These are phyloP conservation scores for Ascoidea rubescens DNA, from an alignment of 805 yeast species.

Conservation along the genomic window DNA sequence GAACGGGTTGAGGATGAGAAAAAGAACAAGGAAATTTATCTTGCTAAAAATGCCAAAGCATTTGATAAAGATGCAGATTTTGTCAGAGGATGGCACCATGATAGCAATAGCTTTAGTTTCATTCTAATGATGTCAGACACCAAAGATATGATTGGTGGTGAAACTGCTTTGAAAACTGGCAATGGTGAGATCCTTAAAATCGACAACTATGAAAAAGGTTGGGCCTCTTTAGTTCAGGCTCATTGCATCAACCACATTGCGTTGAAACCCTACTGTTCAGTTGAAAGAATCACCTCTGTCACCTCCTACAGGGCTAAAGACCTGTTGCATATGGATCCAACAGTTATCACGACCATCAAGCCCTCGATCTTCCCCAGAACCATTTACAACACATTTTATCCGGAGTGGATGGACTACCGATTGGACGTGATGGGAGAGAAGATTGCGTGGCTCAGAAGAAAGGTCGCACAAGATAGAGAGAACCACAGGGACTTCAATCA, in stretches of 20 bases:
- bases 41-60: neutral
- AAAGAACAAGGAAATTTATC: slow-evolving; percentile 11
- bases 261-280: slow-evolving; percentile 14
- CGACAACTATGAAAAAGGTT: slow-evolving; percentile 15
- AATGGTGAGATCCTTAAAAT: slow-evolving; percentile 13
- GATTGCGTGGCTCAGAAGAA: neutral
- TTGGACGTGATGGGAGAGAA: slow-evolving; percentile 1
- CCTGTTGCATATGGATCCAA: slow-evolving; percentile 13
- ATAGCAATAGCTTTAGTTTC: slow-evolving; percentile 28
- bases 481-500: slow-evolving; percentile 11
- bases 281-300: slow-evolving; percentile 20
- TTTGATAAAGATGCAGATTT: slow-evolving; percentile 8
- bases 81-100: slow-evolving; percentile 28
- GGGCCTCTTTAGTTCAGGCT: slow-evolving; percentile 15
- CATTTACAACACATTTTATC: slow-evolving; percentile 9
- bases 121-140: slow-evolving; percentile 30
- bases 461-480: neutral
- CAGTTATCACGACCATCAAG: slow-evolving; percentile 15
- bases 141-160: slow-evolving; percentile 29
- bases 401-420: slow-evolving; percentile 14
- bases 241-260: slow-evolving; percentile 17
- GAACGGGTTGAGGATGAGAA: slow-evolving; percentile 15
- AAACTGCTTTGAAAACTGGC: slow-evolving; percentile 28
- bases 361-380: slow-evolving; percentile 9
- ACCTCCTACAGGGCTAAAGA: slow-evolving; percentile 17